phyloP scores from a whole-genome alignment of 345 rosid genomes.

The Cardamine resedifolia region DNA sequence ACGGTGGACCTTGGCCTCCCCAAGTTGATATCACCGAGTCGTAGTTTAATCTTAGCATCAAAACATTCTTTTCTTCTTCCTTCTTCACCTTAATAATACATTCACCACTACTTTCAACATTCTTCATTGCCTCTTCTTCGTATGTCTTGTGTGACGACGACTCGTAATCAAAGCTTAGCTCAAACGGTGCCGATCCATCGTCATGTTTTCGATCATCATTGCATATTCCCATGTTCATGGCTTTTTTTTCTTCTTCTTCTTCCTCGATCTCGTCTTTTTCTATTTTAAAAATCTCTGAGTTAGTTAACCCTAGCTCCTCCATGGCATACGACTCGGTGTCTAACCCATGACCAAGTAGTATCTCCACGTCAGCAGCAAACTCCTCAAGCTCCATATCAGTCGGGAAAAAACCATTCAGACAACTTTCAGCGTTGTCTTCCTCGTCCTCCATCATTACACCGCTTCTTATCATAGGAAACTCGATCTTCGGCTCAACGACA shows the following conservation, averaged over 20 bases:
- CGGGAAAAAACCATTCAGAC: conserved; percentile 55
- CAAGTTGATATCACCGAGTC: conserved; percentile 69
- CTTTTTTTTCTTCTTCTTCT: conserved; percentile 5
- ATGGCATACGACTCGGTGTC: conserved; percentile 67
- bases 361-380: conserved; percentile 89
- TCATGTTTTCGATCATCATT: conserved; percentile 37
- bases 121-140: conserved; percentile 52
- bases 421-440: conserved; percentile 36
- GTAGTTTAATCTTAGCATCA: conserved; percentile 59
- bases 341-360: conserved; percentile 70
- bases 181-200: conserved; percentile 52
- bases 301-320: conserved; percentile 62
- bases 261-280: conserved; percentile 44
- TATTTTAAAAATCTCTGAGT: conserved; percentile 43
- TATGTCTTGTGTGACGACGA: conserved; percentile 51
- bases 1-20: conserved; percentile 70
- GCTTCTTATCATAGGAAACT: conserved; percentile 21
- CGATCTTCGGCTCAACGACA: conserved; percentile 27
- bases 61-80: conserved; percentile 45
- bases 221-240: conserved; percentile 19
- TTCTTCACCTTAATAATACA: conserved; percentile 34
- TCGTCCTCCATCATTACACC: conserved; percentile 22
- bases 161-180: conserved; percentile 69
- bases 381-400: conserved; percentile 84
- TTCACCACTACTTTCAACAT: conserved; percentile 30